Percentiles rank a stretch among this genome's conserved stretches.
These are phyloP conservation scores for Aspergillus nidulans DNA, from an alignment of 495 filamentous ascomycete species.

Conservation along the genomic window DNA sequence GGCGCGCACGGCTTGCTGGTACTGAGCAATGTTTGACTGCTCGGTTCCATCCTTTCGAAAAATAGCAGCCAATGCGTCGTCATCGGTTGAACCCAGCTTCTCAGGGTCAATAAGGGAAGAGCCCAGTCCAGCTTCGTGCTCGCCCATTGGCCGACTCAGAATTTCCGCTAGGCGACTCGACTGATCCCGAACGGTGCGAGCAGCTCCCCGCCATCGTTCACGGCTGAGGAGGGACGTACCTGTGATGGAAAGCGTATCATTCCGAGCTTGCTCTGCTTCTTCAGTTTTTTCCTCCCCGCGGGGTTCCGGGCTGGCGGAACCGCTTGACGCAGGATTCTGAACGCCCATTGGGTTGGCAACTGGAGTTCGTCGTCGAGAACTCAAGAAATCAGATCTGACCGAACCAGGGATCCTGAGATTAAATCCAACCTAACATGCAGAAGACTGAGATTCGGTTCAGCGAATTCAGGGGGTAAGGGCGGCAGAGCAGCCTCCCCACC, in stretches of 20 bases:
- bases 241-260: neutral
- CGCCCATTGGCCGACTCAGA: neutral
- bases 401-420: too few species aligned
- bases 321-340: neutral
- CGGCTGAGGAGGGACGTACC: neutral
- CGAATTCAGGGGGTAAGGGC: too few species aligned
- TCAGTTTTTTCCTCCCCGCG: neutral
- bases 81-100: slow-evolving; percentile 4
- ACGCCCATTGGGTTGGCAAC: neutral
- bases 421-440: too few species aligned
- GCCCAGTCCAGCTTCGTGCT: neutral
- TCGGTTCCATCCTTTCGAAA: neutral
- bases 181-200: slow-evolving; percentile 2
- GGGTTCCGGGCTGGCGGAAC: neutral
- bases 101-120: neutral
- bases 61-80: slow-evolving; percentile 2
- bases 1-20: slow-evolving; percentile 2
- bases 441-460: too few species aligned
- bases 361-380: too few species aligned
- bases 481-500: too few species aligned
- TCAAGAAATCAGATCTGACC: too few species aligned
- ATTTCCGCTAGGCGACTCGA: neutral
- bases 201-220: slow-evolving; percentile 5
- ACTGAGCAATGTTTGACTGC: neutral
- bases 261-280: neutral